Evolutionary conservation across 2,329 filamentous ascomycete species (phyloP), one percentile per base, ranked within the genome.

Genomic region (Coniochaeta sp.): DNA sequence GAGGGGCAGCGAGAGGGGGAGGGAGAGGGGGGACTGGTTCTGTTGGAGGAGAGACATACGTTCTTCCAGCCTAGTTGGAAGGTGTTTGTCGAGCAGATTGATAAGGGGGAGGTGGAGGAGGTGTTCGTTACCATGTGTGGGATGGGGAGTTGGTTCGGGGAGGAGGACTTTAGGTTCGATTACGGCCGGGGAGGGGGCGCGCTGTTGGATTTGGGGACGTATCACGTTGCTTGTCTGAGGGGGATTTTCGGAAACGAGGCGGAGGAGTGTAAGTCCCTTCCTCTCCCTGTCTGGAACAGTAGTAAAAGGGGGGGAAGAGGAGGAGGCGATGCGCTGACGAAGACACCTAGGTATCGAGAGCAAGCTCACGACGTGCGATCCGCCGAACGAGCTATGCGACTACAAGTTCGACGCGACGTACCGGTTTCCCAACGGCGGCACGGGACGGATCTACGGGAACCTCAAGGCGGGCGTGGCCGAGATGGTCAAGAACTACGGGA

Each of bases 11-110:
- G n/a, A n/a, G n/a, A n/a, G n/a, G n/a, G n/a, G n/a, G n/a, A n/a
- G 18, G n/a, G 20, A 12, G 8, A 22, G 18, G n/a, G n/a, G 9
- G 18, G 68, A 0, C 77, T 73, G 0, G 67, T 81, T 1, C 61
- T 79, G 2, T 67, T 82, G 3, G 79, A 82, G 62, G 78, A 77
- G 3, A 73, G 76, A 52, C 77, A 81, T 57, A 68, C 69, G 53
- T 65, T 69, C 26, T 81, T 81, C 58, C 72, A 77, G 54, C 78
- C 77, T 0, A 66, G 70, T 1, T 76, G 71, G 67, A 62, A 68
- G 20, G 59, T 57, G 2, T 77, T 78, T 58, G 53, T 73, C 51
- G 53, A 62, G 1, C 52, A 69, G 5, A 53, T 79, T 6, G 66
- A 71, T 50, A 65, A 61, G 6, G 59, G 61, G 4, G 68, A 67